Base-by-base conservation (phyloP, 2,329 filamentous ascomycete species). In the Ophiostoma novo-ulmi region DNA sequence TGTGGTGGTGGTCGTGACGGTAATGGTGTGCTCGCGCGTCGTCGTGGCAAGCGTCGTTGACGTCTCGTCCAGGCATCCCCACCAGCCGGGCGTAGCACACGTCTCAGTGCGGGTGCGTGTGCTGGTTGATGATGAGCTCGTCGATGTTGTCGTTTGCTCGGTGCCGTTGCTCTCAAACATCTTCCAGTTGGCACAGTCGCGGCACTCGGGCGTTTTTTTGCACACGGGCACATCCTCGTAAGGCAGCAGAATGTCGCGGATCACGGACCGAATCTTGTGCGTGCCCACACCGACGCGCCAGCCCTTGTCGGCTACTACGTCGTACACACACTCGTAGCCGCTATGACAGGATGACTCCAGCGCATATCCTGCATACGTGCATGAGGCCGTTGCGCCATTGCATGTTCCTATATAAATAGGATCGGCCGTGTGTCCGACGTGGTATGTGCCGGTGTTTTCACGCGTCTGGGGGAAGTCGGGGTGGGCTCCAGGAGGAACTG, bases 391-490 rank as follows among this genome's bases (percentile, higher is more conserved):
- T 2, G 92, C 92, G 41, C 91, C 92, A 76, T 97, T 97, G 80
- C 95, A 98, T 0, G 90, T 92, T 41, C 95, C 95, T 82, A 97
- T 94, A 77, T 74, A 99, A 44, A 99, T 89, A 0, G 95, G 95
- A 79, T 99, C 95, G 0, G 95, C 95, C 0, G 93, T 98, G 77
- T 98, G 94, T 4, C 95, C 95, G 78, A 97, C 94, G 79, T 99
- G 95, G 77, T 89, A 96, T 0, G 91, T 85, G 14, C 92, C 94
- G 0, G 93, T 96, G 76, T 88, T 86, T 71, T 87, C 81, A 61
- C 92, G 85, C 52, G 86, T 85, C 76, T 96, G 92, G 39, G 92
- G 90, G 41, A 87, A 84, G 61, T 86, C 83, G 35, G 92, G 86
- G 76, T 94, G 86, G 65, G 90, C 84, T 35, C 91, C 92, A 0